phyloP scores from a whole-genome alignment of 2,329 filamentous ascomycete genomes.

The Elsinoe fawcettii region DNA sequence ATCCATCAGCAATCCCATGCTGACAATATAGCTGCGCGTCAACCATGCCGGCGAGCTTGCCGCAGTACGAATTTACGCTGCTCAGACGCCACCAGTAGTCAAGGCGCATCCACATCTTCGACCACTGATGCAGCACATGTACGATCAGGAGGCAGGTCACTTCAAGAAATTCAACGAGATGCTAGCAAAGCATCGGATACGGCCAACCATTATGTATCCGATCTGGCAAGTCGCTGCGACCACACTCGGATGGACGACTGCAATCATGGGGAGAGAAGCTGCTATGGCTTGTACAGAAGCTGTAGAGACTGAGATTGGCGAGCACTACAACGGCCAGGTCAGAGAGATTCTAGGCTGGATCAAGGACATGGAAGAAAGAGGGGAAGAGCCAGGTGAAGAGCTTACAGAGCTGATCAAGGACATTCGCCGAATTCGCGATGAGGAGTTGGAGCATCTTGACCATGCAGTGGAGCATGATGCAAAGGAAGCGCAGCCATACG shows the following conservation, averaged over 20 bases:
- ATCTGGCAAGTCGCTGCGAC: constrained; percentile 77
- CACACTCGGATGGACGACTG: constrained; percentile 81
- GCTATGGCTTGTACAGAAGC: constrained; percentile 99
- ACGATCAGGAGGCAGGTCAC: constrained; percentile 88
- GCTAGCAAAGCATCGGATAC: constrained; percentile 76
- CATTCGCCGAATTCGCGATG: constrained; percentile 78
- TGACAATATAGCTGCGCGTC: constrained; percentile 61
- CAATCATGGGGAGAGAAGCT: constrained; percentile 79
- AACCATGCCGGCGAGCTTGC: constrained; percentile 98
- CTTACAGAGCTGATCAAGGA: constrained; percentile 63
- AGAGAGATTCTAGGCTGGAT: constrained; percentile 74
- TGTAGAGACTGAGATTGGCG: constrained; percentile 95
- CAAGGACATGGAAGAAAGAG: constrained; percentile 62
- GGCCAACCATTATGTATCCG: constrained; percentile 87
- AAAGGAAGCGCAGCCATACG: constrained; percentile 81
- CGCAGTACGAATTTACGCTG: constrained; percentile 85
- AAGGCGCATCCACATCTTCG: constrained; percentile 77
- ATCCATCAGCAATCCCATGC: neutral
- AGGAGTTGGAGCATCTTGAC: constrained; percentile 94
- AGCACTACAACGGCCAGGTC: constrained; percentile 92
- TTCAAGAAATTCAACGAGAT: constrained; percentile 77
- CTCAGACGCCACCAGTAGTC: constrained; percentile 76
- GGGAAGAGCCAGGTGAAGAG: constrained; percentile 74
- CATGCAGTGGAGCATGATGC: constrained; percentile 91
- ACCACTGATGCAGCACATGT: constrained; percentile 94